These are phyloP conservation scores for Aspergillus persii DNA, from an alignment of 2,329 filamentous ascomycete genomes.

Conservation along the genomic window DNA sequence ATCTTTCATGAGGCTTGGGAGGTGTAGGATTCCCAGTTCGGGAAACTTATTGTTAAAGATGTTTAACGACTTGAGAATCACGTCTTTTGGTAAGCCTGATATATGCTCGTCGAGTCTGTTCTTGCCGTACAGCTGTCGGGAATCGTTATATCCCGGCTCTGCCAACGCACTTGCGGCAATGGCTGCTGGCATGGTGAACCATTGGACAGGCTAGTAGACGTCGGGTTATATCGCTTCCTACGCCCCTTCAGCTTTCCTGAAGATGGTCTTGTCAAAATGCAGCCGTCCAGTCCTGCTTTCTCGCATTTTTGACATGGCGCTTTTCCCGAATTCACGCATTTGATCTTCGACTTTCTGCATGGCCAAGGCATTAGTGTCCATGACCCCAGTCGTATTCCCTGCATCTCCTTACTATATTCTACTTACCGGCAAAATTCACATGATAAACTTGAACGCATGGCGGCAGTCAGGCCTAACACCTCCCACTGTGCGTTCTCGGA, in stretches of 20 bases:
- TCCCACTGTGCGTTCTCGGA: not conserved
- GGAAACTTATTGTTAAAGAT: conserved; percentile 5
- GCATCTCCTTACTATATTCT: not conserved
- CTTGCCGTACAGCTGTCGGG: not conserved
- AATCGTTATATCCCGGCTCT: no score
- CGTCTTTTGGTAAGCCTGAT: not conserved
- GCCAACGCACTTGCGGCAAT: not conserved
- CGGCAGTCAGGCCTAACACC: not conserved
- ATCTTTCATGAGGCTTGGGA: not conserved
- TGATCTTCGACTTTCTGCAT: conserved; percentile 1
- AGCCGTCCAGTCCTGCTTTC: not conserved
- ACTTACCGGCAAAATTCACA: conserved; percentile 1
- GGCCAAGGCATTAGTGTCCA: not conserved
- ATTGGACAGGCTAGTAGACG: no score
- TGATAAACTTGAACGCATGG: not conserved
- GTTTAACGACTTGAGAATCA: conserved; percentile 2
- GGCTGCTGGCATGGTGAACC: not conserved
- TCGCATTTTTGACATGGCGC: not conserved
- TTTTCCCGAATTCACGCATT: not conserved
- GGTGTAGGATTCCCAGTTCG: not conserved
- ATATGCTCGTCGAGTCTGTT: not conserved
- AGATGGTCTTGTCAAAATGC: not conserved
- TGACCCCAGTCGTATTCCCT: not conserved
- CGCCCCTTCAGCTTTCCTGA: not conserved
- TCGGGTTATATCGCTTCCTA: no score